Evolutionary conservation across 306 rosid species (phyloP).

Genomic region (Trifolium pratense): DNA sequence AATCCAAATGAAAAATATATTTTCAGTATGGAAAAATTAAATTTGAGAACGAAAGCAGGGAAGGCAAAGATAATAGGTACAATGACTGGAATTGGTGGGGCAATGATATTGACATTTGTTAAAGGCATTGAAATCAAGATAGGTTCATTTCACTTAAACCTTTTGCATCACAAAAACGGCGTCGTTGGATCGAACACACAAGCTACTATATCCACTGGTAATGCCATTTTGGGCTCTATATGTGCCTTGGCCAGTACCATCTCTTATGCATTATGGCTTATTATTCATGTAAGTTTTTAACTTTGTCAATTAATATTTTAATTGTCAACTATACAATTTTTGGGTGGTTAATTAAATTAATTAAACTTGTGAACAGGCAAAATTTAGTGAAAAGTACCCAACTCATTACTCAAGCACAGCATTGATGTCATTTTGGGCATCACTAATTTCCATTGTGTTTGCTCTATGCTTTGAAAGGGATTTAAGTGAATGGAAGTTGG

Average conservation of each 20-base stretch:
- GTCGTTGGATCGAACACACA: neutral
- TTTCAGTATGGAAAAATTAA: slow-evolving; percentile 51
- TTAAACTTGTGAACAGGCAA: slow-evolving; percentile 36
- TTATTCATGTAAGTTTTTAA: slow-evolving; percentile 49
- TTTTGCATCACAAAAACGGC: slow-evolving; percentile 12
- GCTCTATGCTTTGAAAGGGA: slow-evolving; percentile 48
- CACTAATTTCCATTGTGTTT: slow-evolving; percentile 10
- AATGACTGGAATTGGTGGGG: slow-evolving; percentile 53
- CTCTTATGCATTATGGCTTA: slow-evolving; percentile 56
- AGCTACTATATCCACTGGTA: neutral
- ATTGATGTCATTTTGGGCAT: slow-evolving; percentile 40
- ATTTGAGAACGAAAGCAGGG: slow-evolving; percentile 45
- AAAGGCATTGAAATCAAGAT: slow-evolving; percentile 47
- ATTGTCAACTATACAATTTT: neutral
- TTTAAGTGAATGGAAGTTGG: slow-evolving; percentile 47
- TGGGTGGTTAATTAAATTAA: neutral
- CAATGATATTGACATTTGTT: slow-evolving; percentile 58
- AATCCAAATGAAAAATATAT: neutral
- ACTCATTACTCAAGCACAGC: slow-evolving; percentile 42
- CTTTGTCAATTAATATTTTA: neutral
- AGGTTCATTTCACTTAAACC: slow-evolving; percentile 40
- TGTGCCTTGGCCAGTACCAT: slow-evolving; percentile 38
- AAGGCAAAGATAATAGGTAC: slow-evolving; percentile 58
- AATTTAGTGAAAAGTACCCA: slow-evolving; percentile 47
- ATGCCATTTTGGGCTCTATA: slow-evolving; percentile 17